Percentiles rank a stretch among this genome's conserved stretches.
Evolutionary conservation across 306 rosid genomes (phyloP).

Genomic region (Quercus gilva): DNA sequence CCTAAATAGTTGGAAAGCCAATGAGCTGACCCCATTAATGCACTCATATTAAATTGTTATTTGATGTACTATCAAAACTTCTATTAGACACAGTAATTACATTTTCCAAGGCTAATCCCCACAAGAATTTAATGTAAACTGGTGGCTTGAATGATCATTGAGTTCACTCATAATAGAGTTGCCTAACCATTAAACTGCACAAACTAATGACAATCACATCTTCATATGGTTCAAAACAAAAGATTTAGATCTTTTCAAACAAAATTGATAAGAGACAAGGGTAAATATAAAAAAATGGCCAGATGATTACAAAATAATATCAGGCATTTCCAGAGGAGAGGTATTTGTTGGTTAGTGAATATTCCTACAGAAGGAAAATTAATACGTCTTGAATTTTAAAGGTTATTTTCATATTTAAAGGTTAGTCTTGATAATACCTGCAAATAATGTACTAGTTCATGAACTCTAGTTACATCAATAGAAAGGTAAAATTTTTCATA

Average conservation of each 20-base stretch:
- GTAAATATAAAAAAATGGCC: background rate
- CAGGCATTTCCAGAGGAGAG: background rate
- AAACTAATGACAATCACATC: background rate
- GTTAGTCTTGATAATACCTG: background rate
- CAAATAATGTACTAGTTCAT: background rate
- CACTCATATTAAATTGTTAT: background rate
- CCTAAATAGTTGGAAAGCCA: too few species aligned
- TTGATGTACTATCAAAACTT: background rate
- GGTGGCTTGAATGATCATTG: background rate
- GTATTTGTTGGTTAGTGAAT: background rate
- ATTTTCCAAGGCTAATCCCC: background rate
- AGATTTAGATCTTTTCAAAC: background rate
- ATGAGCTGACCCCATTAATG: too few species aligned
- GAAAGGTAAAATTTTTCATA: background rate
- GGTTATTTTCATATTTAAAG: background rate
- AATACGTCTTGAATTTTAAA: background rate
- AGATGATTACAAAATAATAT: background rate
- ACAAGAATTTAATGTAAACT: background rate
- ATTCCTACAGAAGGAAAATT: background rate
- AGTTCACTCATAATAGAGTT: background rate
- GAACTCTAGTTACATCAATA: background rate
- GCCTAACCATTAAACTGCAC: background rate
- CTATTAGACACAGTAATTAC: background rate
- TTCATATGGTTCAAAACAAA: background rate
- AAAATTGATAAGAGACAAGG: background rate